phyloP scores from a whole-genome alignment of 2,329 filamentous ascomycete species.

The Drechslerella dactyloides region DNA sequence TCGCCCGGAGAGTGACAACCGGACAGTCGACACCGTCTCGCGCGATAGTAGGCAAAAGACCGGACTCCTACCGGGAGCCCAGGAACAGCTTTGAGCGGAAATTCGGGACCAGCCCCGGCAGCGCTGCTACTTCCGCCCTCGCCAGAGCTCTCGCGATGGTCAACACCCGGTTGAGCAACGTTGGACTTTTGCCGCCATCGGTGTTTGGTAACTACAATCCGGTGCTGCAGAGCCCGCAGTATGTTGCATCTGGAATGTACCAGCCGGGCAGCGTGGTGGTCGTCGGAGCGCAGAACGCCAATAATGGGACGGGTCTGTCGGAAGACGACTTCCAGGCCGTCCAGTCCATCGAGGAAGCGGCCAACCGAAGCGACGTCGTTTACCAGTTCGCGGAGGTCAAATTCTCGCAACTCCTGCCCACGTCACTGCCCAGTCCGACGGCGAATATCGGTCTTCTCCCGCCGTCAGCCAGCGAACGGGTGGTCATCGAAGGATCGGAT shows the following conservation, averaged over 20 bases:
- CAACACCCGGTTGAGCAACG: slow-evolving; percentile 67
- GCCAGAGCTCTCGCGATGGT: slow-evolving; percentile 95
- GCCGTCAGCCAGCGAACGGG: slow-evolving; percentile 53
- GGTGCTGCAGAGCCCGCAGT: slow-evolving; percentile 32
- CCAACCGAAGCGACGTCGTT: slow-evolving; percentile 91
- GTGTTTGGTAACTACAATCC: slow-evolving; percentile 57
- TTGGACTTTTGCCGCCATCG: slow-evolving; percentile 63
- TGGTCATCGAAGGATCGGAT: slow-evolving; percentile 62
- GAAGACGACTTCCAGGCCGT: slow-evolving; percentile 83
- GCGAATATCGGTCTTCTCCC: slow-evolving; percentile 55
- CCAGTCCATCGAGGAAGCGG: slow-evolving; percentile 86
- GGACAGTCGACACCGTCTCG: slow-evolving; percentile 57
- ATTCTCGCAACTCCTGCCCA: slow-evolving; percentile 92
- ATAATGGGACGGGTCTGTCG: slow-evolving; percentile 66
- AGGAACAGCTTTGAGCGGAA: slow-evolving; percentile 79
- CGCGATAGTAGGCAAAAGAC: slow-evolving; percentile 65
- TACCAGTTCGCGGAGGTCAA: slow-evolving; percentile 98
- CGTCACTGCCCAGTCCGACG: slow-evolving; percentile 71
- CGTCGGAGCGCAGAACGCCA: slow-evolving; percentile 66
- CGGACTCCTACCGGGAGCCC: slow-evolving; percentile 70
- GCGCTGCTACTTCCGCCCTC: slow-evolving; percentile 79
- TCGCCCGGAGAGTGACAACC: slow-evolving; percentile 54
- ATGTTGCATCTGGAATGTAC: slow-evolving; percentile 41
- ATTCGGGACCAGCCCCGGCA: slow-evolving; percentile 72
- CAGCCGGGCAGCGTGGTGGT: slow-evolving; percentile 68